Base-by-base conservation (phyloP, 1,139 yeast species). In the Arxiozyma telluris region DNA sequence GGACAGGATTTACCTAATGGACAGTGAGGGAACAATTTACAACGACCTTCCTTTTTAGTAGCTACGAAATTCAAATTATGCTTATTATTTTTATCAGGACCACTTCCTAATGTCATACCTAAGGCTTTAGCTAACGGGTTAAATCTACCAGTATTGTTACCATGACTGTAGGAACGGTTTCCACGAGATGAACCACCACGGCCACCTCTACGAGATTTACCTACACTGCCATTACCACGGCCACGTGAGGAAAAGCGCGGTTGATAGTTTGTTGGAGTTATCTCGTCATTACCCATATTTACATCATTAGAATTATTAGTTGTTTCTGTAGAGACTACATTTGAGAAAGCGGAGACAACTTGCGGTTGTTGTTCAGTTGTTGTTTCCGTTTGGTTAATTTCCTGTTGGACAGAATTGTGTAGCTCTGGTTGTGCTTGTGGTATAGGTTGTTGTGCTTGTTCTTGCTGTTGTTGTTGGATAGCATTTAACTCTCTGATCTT, bases 21-120 rank as follows among this genome's bases (percentile, higher is more conserved):
- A 72, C 96, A 89, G 64, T 83, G 80, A 41, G 96, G 96, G 73
- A 87, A 87, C 54, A 83, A 79, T 41, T 77, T 76, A 68, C 96
- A 89, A 67, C 96, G 81, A 47, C 84, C 84, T 59, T 77, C 79
- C 51, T 81, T 75, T 65, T 77, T 67, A 23, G 57, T 57, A 50
- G 64, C 64, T 23, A 65, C 64, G 41, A 63, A 58, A 30, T 64
- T 68, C 23, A 55, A 60, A 42, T 53, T 57, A 21, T 51, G 54
- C 11, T 39, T 41, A 30, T 45, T 41, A 27, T 49, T 27, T 18
- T 23, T n/a, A 39, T 41, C 52, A 38, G 34, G 44, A 45, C 41
- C 42, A 39, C 18, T 21, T 18, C 57, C 61, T 45, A 48, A 57
- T 39, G 61, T 57, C 62, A 67, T 60, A 39, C 71, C 71, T 18